Conservation (phyloP, 1,139 yeast species). For the Pichia cactophila region DNA sequence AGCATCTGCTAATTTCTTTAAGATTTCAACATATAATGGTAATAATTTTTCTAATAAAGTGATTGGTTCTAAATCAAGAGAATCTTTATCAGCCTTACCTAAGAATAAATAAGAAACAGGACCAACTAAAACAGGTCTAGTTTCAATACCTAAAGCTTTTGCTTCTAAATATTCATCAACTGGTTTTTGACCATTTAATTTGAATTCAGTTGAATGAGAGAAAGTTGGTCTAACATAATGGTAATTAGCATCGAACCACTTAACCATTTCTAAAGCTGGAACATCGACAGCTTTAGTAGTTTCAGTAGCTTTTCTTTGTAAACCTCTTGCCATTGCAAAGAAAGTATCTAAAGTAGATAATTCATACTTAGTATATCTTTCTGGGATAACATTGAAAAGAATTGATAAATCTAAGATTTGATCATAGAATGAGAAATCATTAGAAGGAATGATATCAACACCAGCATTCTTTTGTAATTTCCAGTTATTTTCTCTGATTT, state of each 20-base stretch:
- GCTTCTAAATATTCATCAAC: constrained; percentile 98
- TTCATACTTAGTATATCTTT: constrained; percentile 88
- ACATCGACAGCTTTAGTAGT: constrained; percentile 88
- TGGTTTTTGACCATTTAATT: constrained; percentile 93
- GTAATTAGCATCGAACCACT: constrained; percentile 99
- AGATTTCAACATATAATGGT: constrained; percentile 87
- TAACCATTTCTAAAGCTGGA: constrained; percentile 98
- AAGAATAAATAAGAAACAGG: constrained; percentile 91
- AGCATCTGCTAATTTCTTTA: constrained; percentile 80
- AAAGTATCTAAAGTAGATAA: constrained; percentile 85
- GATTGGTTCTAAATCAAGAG: constrained; percentile 90
- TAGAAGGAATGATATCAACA: constrained; percentile 93
- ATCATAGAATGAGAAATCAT: constrained; percentile 97
- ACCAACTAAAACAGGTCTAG: constrained; percentile 96
- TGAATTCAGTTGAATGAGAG: constrained; percentile 90
- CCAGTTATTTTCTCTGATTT: constrained; percentile 95
- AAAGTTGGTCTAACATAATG: constrained; percentile 99
- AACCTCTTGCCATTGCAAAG: constrained; percentile 99
- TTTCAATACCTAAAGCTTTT: constrained; percentile 88
- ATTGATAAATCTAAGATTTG: constrained; percentile 91
- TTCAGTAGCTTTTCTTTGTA: constrained; percentile 93
- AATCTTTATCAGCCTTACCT: constrained; percentile 98
- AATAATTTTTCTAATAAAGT: constrained; percentile 77
- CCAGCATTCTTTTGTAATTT: constrained; percentile 95
- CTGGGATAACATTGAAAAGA: constrained; percentile 92